Conservation (phyloP, 2,329 filamentous ascomycete species). For the Claviceps sp. region DNA sequence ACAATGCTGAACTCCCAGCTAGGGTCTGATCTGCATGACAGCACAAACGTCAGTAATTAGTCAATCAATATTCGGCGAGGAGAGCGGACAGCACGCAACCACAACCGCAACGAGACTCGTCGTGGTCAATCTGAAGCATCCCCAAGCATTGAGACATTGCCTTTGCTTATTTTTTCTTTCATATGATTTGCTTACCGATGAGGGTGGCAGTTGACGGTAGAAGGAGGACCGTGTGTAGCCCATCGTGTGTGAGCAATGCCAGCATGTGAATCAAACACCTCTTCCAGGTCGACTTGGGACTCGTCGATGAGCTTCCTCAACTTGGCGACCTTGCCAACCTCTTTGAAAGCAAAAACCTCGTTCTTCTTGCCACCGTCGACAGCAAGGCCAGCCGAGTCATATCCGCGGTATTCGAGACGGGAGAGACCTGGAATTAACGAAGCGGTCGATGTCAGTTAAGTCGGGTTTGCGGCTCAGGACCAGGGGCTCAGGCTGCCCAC, state of each 20-base stretch:
- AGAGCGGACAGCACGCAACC: too few relatives aligned
- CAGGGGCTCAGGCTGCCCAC: constrained; percentile 18
- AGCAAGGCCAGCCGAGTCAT: constrained; percentile 92
- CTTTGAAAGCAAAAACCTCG: constrained; percentile 93
- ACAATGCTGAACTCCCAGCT: constrained; percentile 95
- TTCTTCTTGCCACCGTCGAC: constrained; percentile 98
- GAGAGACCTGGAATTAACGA: constrained; percentile 54
- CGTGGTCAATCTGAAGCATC: too few relatives aligned
- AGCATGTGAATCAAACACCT: constrained; percentile 94
- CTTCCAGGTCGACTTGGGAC: constrained; percentile 69
- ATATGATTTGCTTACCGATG: constrained; percentile 55
- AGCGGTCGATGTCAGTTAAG: constrained; percentile 8
- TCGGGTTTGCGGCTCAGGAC: neutral
- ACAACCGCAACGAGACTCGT: too few relatives aligned
- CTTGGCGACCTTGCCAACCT: constrained; percentile 97
- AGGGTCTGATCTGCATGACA: constrained; percentile 62
- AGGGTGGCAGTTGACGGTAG: constrained; percentile 92
- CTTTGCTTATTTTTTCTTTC: too few relatives aligned
- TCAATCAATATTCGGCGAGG: neutral
- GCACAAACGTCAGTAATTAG: constrained; percentile 7
- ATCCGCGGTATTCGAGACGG: constrained; percentile 95
- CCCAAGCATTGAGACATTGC: too few relatives aligned
- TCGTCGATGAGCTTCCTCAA: constrained; percentile 85
- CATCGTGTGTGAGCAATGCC: constrained; percentile 98
- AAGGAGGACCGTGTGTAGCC: constrained; percentile 94